Evolutionary conservation across 495 filamentous ascomycete genomes (phyloP).

Genomic region (Penicillium cosmopolitanum): DNA sequence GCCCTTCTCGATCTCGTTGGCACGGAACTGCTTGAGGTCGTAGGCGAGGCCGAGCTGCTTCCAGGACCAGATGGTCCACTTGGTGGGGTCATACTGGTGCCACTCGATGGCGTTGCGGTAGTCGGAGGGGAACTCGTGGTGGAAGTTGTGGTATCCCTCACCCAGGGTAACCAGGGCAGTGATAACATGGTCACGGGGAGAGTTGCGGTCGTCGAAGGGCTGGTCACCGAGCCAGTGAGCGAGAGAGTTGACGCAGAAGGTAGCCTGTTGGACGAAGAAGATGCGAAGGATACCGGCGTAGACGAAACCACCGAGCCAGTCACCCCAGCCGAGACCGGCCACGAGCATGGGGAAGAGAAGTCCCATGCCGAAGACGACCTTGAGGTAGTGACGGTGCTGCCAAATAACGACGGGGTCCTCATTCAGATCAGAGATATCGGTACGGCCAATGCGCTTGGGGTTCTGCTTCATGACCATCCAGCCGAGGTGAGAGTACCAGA

Average conservation of each 20-base stretch:
- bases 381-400: slow-evolving; percentile 94
- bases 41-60: slow-evolving; percentile 94
- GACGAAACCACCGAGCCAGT: slow-evolving; percentile 89
- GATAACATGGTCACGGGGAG: slow-evolving; percentile 93
- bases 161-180: slow-evolving; percentile 95
- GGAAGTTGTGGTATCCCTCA: slow-evolving; percentile 99
- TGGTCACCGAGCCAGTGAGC: slow-evolving; percentile 99
- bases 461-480: slow-evolving; percentile 96
- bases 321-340: slow-evolving; percentile 85
- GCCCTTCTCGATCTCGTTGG: slow-evolving; percentile 99
- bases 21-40: slow-evolving; percentile 95
- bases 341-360: slow-evolving; percentile 82
- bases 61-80: slow-evolving; percentile 94
- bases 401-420: slow-evolving; percentile 91
- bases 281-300: slow-evolving; percentile 95
- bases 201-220: slow-evolving; percentile 99
- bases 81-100: slow-evolving; percentile 99
- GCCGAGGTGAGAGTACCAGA: slow-evolving; percentile 94
- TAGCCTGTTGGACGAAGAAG: slow-evolving; percentile 99
- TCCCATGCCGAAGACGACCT: slow-evolving; percentile 85
- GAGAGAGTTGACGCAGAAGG: slow-evolving; percentile 98
- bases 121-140: slow-evolving; percentile 98
- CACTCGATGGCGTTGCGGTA: slow-evolving; percentile 98
- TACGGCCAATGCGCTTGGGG: slow-evolving; percentile 89
- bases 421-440: slow-evolving; percentile 96